A percentile compares a stretch with the other conserved stretches of the same genome.
phyloP scores from a whole-genome alignment of 352 stramenopile species.

The Plasmopara halstedii region DNA sequence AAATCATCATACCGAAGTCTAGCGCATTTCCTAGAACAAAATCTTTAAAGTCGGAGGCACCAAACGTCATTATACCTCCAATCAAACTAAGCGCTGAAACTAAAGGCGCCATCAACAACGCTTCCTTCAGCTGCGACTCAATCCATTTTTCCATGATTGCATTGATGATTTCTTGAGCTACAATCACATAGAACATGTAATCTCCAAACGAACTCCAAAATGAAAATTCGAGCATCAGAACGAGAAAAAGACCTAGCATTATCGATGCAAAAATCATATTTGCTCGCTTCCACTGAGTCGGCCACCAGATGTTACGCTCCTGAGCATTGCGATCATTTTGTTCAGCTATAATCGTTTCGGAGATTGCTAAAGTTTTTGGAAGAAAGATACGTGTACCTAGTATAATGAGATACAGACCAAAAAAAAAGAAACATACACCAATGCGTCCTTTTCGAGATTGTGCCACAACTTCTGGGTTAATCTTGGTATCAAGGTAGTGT shows the following conservation, averaged over 20 bases:
- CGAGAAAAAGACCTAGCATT: slow-evolving; percentile 87
- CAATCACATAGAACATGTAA: slow-evolving; percentile 96
- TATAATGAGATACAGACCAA: slow-evolving; percentile 85
- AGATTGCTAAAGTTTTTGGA: slow-evolving; percentile 85
- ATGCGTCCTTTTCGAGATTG: slow-evolving; percentile 82
- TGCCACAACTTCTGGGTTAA: slow-evolving; percentile 65
- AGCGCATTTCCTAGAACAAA: slow-evolving; percentile 94
- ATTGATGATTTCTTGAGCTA: slow-evolving; percentile 89
- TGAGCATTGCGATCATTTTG: slow-evolving; percentile 56
- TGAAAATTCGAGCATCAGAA: slow-evolving; percentile 93
- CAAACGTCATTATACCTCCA: slow-evolving; percentile 91
- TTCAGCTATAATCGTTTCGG: slow-evolving; percentile 85
- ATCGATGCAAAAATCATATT: slow-evolving; percentile 95
- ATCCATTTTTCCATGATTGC: slow-evolving; percentile 83
- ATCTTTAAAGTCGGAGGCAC: slow-evolving; percentile 93
- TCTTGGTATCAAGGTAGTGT: slow-evolving; percentile 83
- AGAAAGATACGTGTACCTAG: slow-evolving; percentile 87
- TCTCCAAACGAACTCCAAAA: slow-evolving; percentile 93
- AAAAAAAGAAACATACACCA: slow-evolving; percentile 90
- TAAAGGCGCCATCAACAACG: slow-evolving; percentile 86
- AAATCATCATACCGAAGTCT: slow-evolving; percentile 92
- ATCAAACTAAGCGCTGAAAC: slow-evolving; percentile 87
- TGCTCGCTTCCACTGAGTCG: slow-evolving; percentile 91
- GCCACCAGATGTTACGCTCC: slow-evolving; percentile 80
- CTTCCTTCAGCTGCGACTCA: slow-evolving; percentile 87